Percentiles rank a stretch among this genome's conserved stretches.
Conservation (phyloP, 2,329 filamentous ascomycete species). For the Ambrosiella cleistominuta region DNA sequence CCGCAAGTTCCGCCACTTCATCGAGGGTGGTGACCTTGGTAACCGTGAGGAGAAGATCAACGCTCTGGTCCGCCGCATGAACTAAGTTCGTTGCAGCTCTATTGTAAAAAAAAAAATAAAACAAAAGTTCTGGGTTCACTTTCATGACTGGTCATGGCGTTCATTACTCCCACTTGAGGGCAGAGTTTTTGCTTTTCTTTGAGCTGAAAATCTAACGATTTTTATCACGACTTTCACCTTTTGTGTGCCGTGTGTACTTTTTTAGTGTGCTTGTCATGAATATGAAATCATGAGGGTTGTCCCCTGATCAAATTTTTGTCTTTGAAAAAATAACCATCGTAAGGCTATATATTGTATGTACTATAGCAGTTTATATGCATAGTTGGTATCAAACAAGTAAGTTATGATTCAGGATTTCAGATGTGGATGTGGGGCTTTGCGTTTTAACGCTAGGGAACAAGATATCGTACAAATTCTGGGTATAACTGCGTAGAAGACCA, state of each 20-base stretch:
- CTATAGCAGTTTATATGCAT: neutral
- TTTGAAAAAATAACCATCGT: neutral
- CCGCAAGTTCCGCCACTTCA: slow-evolving; percentile 98
- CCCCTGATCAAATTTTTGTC: neutral
- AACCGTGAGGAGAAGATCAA: slow-evolving; percentile 99
- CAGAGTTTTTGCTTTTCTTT: slow-evolving; percentile 13
- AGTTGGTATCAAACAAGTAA: neutral
- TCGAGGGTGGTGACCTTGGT: slow-evolving; percentile 94
- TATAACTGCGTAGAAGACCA: neutral
- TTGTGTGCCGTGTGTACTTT: neutral
- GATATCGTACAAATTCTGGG: neutral
- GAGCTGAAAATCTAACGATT: slow-evolving; percentile 8
- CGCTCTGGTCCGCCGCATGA: slow-evolving; percentile 91
- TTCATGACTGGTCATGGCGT: slow-evolving; percentile 19
- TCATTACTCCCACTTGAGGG: slow-evolving; percentile 11
- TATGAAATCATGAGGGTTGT: neutral
- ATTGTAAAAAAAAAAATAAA: slow-evolving; percentile 16
- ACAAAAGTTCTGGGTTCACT: slow-evolving; percentile 17
- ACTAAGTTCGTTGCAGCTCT: slow-evolving; percentile 38
- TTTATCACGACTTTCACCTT: slow-evolving; percentile 4
- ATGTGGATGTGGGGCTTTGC: neutral
- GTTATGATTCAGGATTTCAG: neutral
- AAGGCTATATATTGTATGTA: neutral
- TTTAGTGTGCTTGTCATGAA: neutral
- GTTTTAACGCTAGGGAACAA: neutral